Base-by-base conservation (phyloP, 148 eudicot species). In the Rhododendron simsii region DNA sequence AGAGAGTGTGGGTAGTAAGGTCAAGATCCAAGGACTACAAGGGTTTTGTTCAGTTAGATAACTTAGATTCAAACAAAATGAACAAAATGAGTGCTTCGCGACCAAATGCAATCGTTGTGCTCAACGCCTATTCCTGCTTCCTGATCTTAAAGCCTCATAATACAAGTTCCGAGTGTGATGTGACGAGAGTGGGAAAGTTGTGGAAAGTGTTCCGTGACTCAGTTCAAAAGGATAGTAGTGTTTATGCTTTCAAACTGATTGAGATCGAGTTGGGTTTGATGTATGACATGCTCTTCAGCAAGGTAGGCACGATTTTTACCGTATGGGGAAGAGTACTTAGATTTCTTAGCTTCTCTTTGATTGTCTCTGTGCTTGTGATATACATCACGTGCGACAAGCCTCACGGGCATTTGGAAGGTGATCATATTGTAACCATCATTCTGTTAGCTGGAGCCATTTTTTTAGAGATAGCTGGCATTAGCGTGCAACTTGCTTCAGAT, bases 201-300 rank as follows among this genome's bases (percentile, higher is more conserved):
- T 30, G 30, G 30, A 30, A 30, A 30, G 0, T 30, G 0, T 0
- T 30, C 30, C 33, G 20, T 33, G 5, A 80, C 11, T 11, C 23
- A 5, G 2, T 59, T 5, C 20, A 7, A 59, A 18, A 2, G 14
- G 14, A 30, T 30, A 30, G 53, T 50, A 50, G 14, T 3, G 0
- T 28, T 4, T 11, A 81, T 16, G 37, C 23, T 53, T 51, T 51
- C 67, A 81, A 53, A 55, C 8, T 30, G 83, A 81, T 53, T 30
- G 69, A 81, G 28, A 55, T 81, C 18, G 83, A 81, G 83, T 33
- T 81, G 47, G 82, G 82, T 14, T 51, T 80, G 12, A 80, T 80
- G 41, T 80, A 51, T 16, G 63, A 80, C 26, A 3, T 81, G 67
- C 67, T 53, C 44, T 81, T 81, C 26, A 81, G 67, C 67, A 81